Evolutionary conservation across 345 rosid genomes (phyloP).

Genomic region (Turritis glabra): DNA sequence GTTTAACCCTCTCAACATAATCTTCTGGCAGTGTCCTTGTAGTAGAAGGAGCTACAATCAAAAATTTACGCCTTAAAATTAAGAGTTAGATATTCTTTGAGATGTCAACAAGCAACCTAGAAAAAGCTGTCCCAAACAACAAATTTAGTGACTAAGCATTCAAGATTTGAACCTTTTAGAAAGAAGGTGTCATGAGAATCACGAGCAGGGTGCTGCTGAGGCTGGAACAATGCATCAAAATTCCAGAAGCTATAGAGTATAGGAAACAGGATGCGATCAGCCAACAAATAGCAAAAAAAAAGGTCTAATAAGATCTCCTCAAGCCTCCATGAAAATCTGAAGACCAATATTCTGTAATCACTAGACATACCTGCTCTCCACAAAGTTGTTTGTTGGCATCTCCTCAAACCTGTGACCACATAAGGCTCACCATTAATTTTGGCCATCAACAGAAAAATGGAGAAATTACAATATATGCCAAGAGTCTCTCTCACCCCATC

Average conservation of each 20-base stretch:
- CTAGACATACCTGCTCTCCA: constrained; percentile 79
- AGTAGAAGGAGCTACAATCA: constrained; percentile 65
- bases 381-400: constrained; percentile 93
- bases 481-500: constrained; percentile 59
- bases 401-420: constrained; percentile 78
- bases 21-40: constrained; percentile 74
- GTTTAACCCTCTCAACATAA: constrained; percentile 74
- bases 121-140: background rate
- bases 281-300: background rate
- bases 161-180: constrained; percentile 53
- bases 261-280: constrained; percentile 5
- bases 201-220: constrained; percentile 99
- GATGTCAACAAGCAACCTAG: background rate
- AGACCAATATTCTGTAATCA: background rate
- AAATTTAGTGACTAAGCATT: constrained; percentile 3
- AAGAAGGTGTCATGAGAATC: constrained; percentile 97
- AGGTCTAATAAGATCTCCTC: background rate
- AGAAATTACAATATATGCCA: background rate
- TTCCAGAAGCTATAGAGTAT: constrained; percentile 79
- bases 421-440: constrained; percentile 1
- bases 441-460: background rate
- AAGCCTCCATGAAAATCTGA: background rate
- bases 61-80: background rate
- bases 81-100: background rate
- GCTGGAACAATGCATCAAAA: constrained; percentile 93